A percentile compares a stretch with the other conserved stretches of the same genome.
Evolutionary conservation across 768 basidiomycete genomes (phyloP).

Genomic region (Mycena maculata): DNA sequence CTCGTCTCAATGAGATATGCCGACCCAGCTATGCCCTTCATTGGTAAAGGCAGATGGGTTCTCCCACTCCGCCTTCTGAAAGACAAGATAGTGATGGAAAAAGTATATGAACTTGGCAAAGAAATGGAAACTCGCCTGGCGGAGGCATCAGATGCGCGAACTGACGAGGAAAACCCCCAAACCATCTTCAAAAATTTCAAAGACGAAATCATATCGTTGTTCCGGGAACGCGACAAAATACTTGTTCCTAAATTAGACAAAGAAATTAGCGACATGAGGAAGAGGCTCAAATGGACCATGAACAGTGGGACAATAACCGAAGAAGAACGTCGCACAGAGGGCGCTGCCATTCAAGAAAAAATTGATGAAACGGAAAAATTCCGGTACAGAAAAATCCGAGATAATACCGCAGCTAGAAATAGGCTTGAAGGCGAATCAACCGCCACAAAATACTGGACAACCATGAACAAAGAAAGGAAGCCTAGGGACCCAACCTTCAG

Average conservation of each 20-base stretch:
- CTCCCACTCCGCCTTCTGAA: neutral
- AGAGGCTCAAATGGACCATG: neutral
- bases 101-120: neutral
- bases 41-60: constrained; percentile 4
- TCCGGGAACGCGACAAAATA: neutral
- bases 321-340: neutral
- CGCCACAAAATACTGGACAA: no score
- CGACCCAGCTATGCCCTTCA: constrained; percentile 10
- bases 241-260: neutral
- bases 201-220: neutral
- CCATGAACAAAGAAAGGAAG: no score
- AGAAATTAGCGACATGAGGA: neutral
- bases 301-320: constrained; percentile 6
- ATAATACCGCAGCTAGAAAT: constrained; percentile 20
- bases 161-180: neutral
- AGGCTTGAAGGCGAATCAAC: no score
- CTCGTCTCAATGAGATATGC: constrained; percentile 8
- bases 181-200: neutral
- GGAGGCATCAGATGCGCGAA: neutral
- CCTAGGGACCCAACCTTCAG: no score
- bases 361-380: constrained; percentile 9
- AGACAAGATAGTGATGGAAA: neutral
- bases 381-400: neutral
- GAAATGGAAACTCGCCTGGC: neutral
- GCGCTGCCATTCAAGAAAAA: neutral